A percentile compares a stretch with the other conserved stretches of the same genome.
Evolutionary conservation across 129 eudicot species (phyloP).

Genomic region (Calendula officinalis): DNA sequence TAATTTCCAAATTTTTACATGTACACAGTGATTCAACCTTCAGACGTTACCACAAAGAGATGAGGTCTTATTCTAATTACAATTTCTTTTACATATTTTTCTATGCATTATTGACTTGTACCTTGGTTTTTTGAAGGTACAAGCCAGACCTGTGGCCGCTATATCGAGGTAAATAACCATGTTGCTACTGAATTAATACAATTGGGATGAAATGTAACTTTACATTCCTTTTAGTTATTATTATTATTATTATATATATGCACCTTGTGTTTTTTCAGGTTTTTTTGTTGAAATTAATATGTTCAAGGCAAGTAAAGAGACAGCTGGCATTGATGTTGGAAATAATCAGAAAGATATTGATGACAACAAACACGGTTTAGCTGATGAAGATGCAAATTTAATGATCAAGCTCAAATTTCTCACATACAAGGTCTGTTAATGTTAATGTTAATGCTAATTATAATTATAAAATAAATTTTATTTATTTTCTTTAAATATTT

Average conservation of each 20-base stretch:
- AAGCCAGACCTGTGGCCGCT: conserved; percentile 94
- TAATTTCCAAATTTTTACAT: conserved; percentile 73
- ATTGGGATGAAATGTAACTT: too few relatives aligned
- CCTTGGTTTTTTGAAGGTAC: conserved; percentile 41
- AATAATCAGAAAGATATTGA: conserved; percentile 30
- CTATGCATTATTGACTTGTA: conserved; percentile 11
- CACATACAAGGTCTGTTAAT: conserved; percentile 97
- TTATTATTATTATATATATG: too few relatives aligned
- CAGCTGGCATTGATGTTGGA: conserved; percentile 30
- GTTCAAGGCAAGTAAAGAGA: conserved; percentile 69
- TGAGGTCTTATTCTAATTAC: conserved; percentile 55
- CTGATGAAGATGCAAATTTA: conserved; percentile 94
- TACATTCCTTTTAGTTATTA: too few relatives aligned
- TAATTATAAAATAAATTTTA: too few relatives aligned
- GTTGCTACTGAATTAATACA: not conserved
- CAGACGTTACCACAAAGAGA: conserved; percentile 87
- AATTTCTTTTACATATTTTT: not conserved
- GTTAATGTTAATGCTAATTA: not conserved
- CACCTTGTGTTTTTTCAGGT: conserved; percentile 41
- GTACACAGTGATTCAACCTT: conserved; percentile 86
- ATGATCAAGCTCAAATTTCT: conserved; percentile 94
- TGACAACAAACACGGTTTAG: conserved; percentile 45
- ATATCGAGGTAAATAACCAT: conserved; percentile 69
- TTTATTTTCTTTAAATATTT: too few relatives aligned
- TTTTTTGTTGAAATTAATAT: conserved; percentile 88